Base-by-base conservation (phyloP, 192 early-diverging fungal species). In the Gryganskiella cystojenkinii region DNA sequence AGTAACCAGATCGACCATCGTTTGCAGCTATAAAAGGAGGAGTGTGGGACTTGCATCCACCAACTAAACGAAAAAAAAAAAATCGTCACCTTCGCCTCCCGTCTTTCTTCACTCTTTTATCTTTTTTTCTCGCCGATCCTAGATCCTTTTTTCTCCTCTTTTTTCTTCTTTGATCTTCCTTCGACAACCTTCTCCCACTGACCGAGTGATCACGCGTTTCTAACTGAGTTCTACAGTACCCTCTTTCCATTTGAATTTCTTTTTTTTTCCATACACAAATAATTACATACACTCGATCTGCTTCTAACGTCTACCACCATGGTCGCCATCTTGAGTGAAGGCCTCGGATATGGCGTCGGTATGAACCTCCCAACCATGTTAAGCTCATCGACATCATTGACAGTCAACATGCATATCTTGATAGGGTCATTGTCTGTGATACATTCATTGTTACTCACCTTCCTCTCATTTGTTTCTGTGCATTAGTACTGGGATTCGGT, bases 401-500 rank as follows among this genome's bases (percentile, higher is more conserved):
- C n/a, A n/a, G n/a, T n/a, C n/a, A 55, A 4, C 19, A 10, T 50
- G 10, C 7, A 56, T 27, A 15, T 30, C 52, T 49, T 30, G 45
- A 20, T 15, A 37, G 27, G 13, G 25, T 27, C 9, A 10, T 20
- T 8, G n/a, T 70, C n/a, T 33, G 10, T 11, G 13, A 17, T 57
- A 14, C 11, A 4, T 45, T n/a, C 28, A 20, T 28, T 22, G 25
- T 55, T 33, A 47, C 11, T 28, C 24, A 19, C 31, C 34, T 43
- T 9, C 25, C 2, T 5, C 33, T 3, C 19, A 15, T 11, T 31
- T 30, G 1, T 33, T 5, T 5, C 47, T 34, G 3, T 20, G 17
- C 20, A 45, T 30, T 54, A 66, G 82, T 83, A 8, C 47, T 83
- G n/a, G 82, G 82, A 27, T 83, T 83, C 13, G 82, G 82, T 59